Conservation (phyloP, 495 filamentous ascomycete species). For the Clohesyomyces aquaticus region DNA sequence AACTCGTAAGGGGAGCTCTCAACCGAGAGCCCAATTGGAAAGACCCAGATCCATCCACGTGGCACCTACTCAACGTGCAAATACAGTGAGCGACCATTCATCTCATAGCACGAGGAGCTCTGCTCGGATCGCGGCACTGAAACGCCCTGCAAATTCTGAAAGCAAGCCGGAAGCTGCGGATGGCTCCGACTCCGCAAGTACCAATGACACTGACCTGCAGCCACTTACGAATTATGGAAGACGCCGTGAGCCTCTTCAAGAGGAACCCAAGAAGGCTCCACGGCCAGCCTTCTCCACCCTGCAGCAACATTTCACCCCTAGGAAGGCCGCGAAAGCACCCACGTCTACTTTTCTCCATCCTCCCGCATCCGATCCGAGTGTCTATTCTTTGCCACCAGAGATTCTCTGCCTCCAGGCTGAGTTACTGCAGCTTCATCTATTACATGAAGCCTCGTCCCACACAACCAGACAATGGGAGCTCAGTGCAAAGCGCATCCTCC, state of each 20-base stretch:
- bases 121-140: slow-evolving; percentile 15
- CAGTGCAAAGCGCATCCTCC: slow-evolving; percentile 52
- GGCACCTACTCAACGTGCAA: background rate
- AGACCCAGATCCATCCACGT: slow-evolving; percentile 23
- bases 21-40: slow-evolving; percentile 1
- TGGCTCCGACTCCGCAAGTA: slow-evolving; percentile 8
- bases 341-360: slow-evolving; percentile 52
- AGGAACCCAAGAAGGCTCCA: slow-evolving; percentile 11
- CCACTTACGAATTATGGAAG: slow-evolving; percentile 1
- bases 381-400: slow-evolving; percentile 47
- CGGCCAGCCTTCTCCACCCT: slow-evolving; percentile 65
- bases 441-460: slow-evolving; percentile 58
- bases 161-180: slow-evolving; percentile 23
- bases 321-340: slow-evolving; percentile 64
- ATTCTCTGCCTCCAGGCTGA: slow-evolving; percentile 63
- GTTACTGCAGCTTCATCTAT: slow-evolving; percentile 70
- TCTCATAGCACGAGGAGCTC: slow-evolving; percentile 12
- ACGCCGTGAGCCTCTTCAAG: slow-evolving; percentile 29
- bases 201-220: slow-evolving; percentile 4
- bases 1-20: background rate
- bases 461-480: slow-evolving; percentile 50
- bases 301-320: slow-evolving; percentile 72
- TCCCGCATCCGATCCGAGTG: slow-evolving; percentile 55
- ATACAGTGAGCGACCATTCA: background rate
- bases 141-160: slow-evolving; percentile 22